A percentile compares a stretch with the other conserved stretches of the same genome.
Evolutionary conservation across 768 basidiomycete species (phyloP).

Genomic region (Lactarius evosmus): DNA sequence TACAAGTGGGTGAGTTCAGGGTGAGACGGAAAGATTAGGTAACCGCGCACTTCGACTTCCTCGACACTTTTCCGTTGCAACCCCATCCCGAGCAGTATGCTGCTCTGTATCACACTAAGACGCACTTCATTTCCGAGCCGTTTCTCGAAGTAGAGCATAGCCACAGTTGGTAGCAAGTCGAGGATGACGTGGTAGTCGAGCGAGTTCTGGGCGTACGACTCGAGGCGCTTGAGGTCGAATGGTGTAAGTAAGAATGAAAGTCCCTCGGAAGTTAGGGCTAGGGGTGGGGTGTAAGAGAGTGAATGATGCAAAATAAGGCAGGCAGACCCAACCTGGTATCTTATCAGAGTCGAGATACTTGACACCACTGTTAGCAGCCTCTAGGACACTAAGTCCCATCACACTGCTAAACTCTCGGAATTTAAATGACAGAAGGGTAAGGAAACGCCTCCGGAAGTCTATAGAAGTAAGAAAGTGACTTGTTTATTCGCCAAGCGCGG

Average conservation of each 20-base stretch:
- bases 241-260: slow-evolving; percentile 70
- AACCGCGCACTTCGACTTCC: slow-evolving; percentile 67
- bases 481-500: not conserved
- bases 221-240: slow-evolving; percentile 93
- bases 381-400: slow-evolving; percentile 82
- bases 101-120: slow-evolving; percentile 86
- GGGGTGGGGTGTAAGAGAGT: slow-evolving; percentile 36
- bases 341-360: slow-evolving; percentile 44
- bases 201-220: slow-evolving; percentile 94
- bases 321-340: slow-evolving; percentile 36
- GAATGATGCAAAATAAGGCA: slow-evolving; percentile 2
- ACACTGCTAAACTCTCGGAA: slow-evolving; percentile 93
- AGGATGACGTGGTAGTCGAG: slow-evolving; percentile 96
- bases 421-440: slow-evolving; percentile 86
- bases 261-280: slow-evolving; percentile 49
- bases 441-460: slow-evolving; percentile 93
- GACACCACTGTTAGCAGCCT: slow-evolving; percentile 68
- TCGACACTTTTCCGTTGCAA: slow-evolving; percentile 88
- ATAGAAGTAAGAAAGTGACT: slow-evolving; percentile 1
- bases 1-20: not conserved
- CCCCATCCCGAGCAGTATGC: slow-evolving; percentile 86
- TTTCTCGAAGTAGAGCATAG: slow-evolving; percentile 81
- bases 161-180: slow-evolving; percentile 81
- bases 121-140: slow-evolving; percentile 61
- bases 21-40: not conserved